phyloP scores from a whole-genome alignment of 2,329 filamentous ascomycete genomes.

The Berkeleyomyces basicola region DNA sequence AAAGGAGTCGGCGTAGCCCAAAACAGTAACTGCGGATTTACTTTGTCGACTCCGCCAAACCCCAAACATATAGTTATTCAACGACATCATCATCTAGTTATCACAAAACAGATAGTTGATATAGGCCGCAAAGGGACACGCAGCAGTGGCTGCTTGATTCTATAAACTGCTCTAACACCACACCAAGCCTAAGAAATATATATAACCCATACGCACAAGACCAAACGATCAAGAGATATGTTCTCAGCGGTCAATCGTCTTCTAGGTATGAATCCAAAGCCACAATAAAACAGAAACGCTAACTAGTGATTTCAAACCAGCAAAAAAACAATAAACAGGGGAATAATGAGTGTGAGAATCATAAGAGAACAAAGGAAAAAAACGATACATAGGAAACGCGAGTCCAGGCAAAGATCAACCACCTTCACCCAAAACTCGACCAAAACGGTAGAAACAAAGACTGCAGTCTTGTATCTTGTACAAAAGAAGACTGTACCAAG shows the following conservation, averaged over 20 bases:
- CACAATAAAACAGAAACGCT: conserved; percentile 1
- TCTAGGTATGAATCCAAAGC: not conserved
- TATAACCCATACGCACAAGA: not conserved
- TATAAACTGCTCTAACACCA: not conserved
- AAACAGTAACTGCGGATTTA: too few species aligned
- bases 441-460: not conserved
- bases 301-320: not conserved
- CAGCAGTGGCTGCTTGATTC: not conserved
- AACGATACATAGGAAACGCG: not conserved
- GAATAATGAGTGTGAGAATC: not conserved
- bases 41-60: too few species aligned
- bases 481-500: not conserved
- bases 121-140: not conserved
- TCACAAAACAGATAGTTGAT: too few species aligned
- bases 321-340: conserved; percentile 6
- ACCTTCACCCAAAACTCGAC: not conserved
- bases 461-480: not conserved
- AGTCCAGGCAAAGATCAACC: not conserved
- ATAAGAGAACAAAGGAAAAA: not conserved
- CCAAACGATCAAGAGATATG: not conserved
- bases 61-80: too few species aligned
- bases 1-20: too few species aligned
- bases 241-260: not conserved
- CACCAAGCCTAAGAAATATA: not conserved
- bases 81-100: too few species aligned